Percentiles rank a stretch among this genome's conserved stretches.
Evolutionary conservation across 2,329 filamentous ascomycete genomes (phyloP).

Genomic region (Madurella mycetomatis): DNA sequence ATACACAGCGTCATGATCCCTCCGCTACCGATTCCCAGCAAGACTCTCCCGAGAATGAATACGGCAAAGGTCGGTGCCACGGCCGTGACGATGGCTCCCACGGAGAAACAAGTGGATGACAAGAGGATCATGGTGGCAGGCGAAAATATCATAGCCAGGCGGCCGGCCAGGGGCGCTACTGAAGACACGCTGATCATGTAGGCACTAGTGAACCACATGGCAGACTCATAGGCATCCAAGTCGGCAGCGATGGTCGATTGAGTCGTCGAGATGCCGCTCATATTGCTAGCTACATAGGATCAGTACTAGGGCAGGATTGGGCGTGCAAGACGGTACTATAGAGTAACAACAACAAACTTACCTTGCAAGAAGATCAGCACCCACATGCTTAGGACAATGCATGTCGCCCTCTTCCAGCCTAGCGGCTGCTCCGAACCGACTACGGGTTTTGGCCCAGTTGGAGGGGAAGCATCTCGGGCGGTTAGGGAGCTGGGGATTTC

Average conservation of each 20-base stretch:
- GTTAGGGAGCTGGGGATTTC: constrained; percentile 22
- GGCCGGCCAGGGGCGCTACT: constrained; percentile 64
- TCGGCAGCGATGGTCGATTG: constrained; percentile 73
- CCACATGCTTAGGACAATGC: constrained; percentile 51
- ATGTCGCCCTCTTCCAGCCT: constrained; percentile 33
- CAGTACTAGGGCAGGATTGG: not conserved
- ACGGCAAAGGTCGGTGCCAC: constrained; percentile 52
- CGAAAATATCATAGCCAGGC: constrained; percentile 70
- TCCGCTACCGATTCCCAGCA: constrained; percentile 65
- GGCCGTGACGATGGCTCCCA: constrained; percentile 63
- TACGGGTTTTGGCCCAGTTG: not conserved
- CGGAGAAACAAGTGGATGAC: constrained; percentile 52
- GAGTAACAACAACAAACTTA: constrained; percentile 25
- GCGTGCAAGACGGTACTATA: too few species aligned
- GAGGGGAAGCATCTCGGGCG: constrained; percentile 20
- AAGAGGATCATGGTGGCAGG: constrained; percentile 61
- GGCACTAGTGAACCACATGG: constrained; percentile 76
- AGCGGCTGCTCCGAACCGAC: constrained; percentile 24
- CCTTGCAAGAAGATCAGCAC: constrained; percentile 58
- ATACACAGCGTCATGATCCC: constrained; percentile 69
- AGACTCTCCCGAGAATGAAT: constrained; percentile 65
- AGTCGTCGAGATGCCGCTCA: constrained; percentile 75
- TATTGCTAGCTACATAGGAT: constrained; percentile 53
- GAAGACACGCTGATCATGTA: constrained; percentile 63
- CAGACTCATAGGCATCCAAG: constrained; percentile 66